These are phyloP conservation scores for Malassezia vespertilionis DNA, from an alignment of 1,284 basidiomycete species.

Conservation along the genomic window DNA sequence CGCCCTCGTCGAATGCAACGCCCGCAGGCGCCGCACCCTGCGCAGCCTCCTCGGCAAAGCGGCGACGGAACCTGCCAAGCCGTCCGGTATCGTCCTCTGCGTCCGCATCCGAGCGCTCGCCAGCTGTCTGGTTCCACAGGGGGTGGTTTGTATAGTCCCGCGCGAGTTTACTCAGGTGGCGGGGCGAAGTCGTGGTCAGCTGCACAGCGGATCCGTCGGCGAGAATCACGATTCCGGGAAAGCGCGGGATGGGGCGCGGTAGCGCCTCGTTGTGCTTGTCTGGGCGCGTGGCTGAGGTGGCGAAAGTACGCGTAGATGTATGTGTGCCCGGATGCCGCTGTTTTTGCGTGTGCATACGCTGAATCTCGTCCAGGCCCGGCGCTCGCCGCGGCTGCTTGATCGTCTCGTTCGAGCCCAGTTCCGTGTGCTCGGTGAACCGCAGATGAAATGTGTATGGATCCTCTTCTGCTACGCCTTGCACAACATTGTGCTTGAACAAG, in stretches of 20 bases:
- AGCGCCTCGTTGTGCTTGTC: constrained; percentile 15
- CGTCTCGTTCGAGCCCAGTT: constrained; percentile 42
- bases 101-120: constrained; percentile 27
- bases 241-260: constrained; percentile 39
- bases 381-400: constrained; percentile 27
- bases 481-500: constrained; percentile 39
- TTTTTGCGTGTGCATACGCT: constrained; percentile 6
- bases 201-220: constrained; percentile 45
- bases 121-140: constrained; percentile 40
- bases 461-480: constrained; percentile 36
- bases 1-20: constrained; percentile 34
- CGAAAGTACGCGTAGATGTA: constrained; percentile 16
- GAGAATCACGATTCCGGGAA: constrained; percentile 33
- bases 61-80: constrained; percentile 38
- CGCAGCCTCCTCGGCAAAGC: constrained; percentile 30
- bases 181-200: constrained; percentile 40
- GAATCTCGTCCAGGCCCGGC: constrained; percentile 10
- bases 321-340: too few relatives aligned
- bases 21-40: constrained; percentile 8
- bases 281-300: constrained; percentile 15
- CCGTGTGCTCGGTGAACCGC: constrained; percentile 39
- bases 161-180: constrained; percentile 28
- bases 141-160: constrained; percentile 44
- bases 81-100: constrained; percentile 41
- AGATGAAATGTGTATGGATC: constrained; percentile 22